Evolutionary conservation across 2,329 filamentous ascomycete species (phyloP), one percentile per base, ranked within the genome.

Genomic region (Myriosclerotinia scirpicola): DNA sequence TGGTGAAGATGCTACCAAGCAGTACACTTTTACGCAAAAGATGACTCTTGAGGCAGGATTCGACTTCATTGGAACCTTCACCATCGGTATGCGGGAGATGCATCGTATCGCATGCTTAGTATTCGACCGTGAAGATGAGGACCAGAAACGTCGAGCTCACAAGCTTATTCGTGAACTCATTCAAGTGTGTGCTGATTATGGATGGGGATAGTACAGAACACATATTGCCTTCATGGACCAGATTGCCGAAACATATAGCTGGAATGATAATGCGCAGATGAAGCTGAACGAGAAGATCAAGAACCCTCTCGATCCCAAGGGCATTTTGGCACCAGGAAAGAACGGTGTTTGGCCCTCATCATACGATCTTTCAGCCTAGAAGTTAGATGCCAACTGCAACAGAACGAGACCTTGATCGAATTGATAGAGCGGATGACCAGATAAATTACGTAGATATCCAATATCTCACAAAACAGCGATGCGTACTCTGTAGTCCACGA

Each of bases 41-140:
- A 74, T 78, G 38, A 75, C 77, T 65, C 71, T 76, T n/a, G 77
- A 82, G 67, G 76, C 78, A 52, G 81, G 81, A 0, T 79, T 85
- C 62, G 82, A 85, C 70, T 80, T 84, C 60, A 81, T 85, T 65
- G 79, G 80, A 2, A 81, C 81, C 2, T 82, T 85, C 61, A 79
- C 79, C 55, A 79, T 85, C 6, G 82, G 82, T 12, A 60, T 65
- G 68, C 77, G 83, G 14, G 83, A 85, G 73, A 84, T 85, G 78
- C 83, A 85, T 72, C 81, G 84, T 71, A 85, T 85, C 67, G 80
- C 84, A 3, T 82, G 82, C 67, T 81, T 86, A 53, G 78, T 85
- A 17, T 86, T 82, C 71, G 79, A 86, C 68, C 77, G 80, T 6
- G 77, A 78, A 48, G 77, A 82, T 44, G 70, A 76, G 0, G 77